Evolutionary conservation across 345 rosid species (phyloP).

Genomic region (Gossypium stocksii): DNA sequence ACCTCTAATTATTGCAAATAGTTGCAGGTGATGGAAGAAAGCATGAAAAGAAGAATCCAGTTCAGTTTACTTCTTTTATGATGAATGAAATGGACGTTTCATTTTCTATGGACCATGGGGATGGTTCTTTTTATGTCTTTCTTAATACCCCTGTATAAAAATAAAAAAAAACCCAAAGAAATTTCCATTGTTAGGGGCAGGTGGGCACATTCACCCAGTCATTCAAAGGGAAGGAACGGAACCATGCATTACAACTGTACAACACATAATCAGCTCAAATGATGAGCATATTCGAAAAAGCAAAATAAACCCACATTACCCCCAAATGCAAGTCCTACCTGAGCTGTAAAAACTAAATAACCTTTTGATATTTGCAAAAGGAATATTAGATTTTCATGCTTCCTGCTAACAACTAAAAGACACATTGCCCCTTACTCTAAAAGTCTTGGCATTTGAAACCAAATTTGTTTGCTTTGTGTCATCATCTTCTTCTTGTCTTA

Average conservation of each 20-base stretch:
- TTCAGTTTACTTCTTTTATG: not conserved
- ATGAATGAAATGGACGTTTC: not conserved
- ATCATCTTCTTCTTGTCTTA: constrained; percentile 6
- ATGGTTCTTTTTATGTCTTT: not conserved
- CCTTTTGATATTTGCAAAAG: constrained; percentile 7
- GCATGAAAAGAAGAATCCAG: not conserved
- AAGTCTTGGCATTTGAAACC: not conserved
- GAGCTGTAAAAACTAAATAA: constrained; percentile 18
- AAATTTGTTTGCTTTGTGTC: not conserved
- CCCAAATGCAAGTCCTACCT: not conserved
- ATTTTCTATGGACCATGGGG: not conserved
- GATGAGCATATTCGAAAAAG: constrained; percentile 3
- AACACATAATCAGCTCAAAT: not conserved
- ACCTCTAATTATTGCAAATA: not conserved
- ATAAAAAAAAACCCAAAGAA: not conserved
- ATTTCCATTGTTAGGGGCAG: not conserved
- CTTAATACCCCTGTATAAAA: not conserved
- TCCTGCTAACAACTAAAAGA: constrained; percentile 7
- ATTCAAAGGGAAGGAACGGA: not conserved
- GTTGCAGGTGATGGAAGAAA: not conserved
- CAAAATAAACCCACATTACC: not conserved
- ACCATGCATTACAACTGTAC: not conserved
- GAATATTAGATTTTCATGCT: constrained; percentile 13
- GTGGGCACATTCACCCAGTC: not conserved
- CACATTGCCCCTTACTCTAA: not conserved